These are phyloP conservation scores for Nakazawaea pomicola DNA, from an alignment of 805 yeast species.

Conservation along the genomic window DNA sequence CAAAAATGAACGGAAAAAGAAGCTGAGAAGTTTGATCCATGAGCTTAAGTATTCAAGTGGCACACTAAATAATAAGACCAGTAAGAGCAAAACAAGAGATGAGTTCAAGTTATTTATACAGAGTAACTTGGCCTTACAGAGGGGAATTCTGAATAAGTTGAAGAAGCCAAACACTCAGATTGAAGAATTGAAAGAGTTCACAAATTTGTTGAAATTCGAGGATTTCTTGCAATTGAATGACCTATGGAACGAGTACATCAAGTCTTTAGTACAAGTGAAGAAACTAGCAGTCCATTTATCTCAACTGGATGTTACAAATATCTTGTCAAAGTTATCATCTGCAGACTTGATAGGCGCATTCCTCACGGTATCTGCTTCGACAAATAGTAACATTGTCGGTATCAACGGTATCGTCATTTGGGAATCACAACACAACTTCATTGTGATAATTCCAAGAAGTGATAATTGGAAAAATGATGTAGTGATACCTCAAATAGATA, in stretches of 20 bases:
- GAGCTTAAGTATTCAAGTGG: slow-evolving; percentile 7
- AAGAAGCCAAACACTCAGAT: slow-evolving; percentile 23
- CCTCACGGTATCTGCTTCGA: slow-evolving; percentile 52
- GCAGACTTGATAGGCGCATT: slow-evolving; percentile 83
- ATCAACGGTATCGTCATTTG: slow-evolving; percentile 71
- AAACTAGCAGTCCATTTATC: slow-evolving; percentile 7
- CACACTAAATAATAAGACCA: background rate
- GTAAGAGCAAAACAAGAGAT: slow-evolving; percentile 23
- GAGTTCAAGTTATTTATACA: slow-evolving; percentile 39
- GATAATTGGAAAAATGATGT: slow-evolving; percentile 30
- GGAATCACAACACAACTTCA: slow-evolving; percentile 74
- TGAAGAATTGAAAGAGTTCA: slow-evolving; percentile 21
- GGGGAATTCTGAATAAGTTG: slow-evolving; percentile 30
- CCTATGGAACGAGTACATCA: slow-evolving; percentile 74
- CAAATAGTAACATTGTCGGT: slow-evolving; percentile 55
- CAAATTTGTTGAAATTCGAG: slow-evolving; percentile 53
- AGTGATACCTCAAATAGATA: slow-evolving; percentile 17
- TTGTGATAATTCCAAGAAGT: slow-evolving; percentile 48
- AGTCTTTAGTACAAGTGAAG: slow-evolving; percentile 43
- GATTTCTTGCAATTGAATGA: slow-evolving; percentile 29
- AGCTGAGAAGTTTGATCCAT: slow-evolving; percentile 19
- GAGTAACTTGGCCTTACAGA: slow-evolving; percentile 33
- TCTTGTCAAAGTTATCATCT: slow-evolving; percentile 57
- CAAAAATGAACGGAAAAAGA: slow-evolving; percentile 14
- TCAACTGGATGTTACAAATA: slow-evolving; percentile 17